Evolutionary conservation across 345 rosid genomes (phyloP).

Genomic region (Citrus medica): DNA sequence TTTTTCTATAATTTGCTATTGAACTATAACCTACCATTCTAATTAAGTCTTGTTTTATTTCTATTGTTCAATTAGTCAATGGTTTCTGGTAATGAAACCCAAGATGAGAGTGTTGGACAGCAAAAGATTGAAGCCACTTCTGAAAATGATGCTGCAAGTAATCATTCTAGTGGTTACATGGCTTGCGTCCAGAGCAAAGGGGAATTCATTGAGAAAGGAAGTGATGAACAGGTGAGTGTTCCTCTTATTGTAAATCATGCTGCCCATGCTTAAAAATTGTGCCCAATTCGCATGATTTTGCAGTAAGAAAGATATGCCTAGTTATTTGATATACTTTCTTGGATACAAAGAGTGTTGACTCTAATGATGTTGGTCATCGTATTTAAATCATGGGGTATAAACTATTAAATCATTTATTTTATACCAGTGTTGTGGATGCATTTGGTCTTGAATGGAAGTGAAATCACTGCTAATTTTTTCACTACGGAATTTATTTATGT

Average conservation of each 20-base stretch:
- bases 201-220: constrained; percentile 51
- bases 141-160: constrained; percentile 61
- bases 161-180: constrained; percentile 43
- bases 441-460: background rate
- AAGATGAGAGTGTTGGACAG: constrained; percentile 68
- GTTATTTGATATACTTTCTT: background rate
- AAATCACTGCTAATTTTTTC: background rate
- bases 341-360: background rate
- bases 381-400: background rate
- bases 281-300: background rate
- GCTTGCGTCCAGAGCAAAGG: constrained; percentile 36
- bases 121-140: constrained; percentile 67
- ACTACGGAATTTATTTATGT: background rate
- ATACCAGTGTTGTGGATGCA: background rate
- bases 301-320: background rate
- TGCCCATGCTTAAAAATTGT: background rate
- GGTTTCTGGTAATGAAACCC: constrained; percentile 40
- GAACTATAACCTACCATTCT: constrained; percentile 9
- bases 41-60: constrained; percentile 23
- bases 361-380: background rate
- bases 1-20: background rate
- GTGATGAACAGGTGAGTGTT: constrained; percentile 72
- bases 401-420: background rate
- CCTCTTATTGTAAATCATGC: background rate
- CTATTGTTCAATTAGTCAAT: constrained; percentile 29